Evolutionary conservation across 352 stramenopile species (phyloP), one percentile per base, ranked within the genome.

Genomic region (Phytophthora sp.): DNA sequence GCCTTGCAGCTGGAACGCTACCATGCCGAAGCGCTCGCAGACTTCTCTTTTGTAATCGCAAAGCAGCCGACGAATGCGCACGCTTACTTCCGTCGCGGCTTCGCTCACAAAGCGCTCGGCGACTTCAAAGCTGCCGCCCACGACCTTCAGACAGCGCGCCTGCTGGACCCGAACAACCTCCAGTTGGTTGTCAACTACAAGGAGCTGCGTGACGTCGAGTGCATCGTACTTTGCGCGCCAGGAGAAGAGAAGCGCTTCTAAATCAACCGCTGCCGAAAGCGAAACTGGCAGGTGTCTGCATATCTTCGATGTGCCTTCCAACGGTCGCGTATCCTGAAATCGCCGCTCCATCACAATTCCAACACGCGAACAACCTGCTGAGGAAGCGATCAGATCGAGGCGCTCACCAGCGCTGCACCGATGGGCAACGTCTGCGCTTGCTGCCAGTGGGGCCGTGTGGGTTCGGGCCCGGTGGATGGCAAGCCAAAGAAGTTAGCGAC

Each of bases 161-260:
- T 74, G 15, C 65, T 94, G 26, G 81, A 89, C 21, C 86, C 86
- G 18, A 77, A 54, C 24, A 89, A 93, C 54, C 77, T 86, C 0
- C 61, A 80, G 51, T 71, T 96, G 2, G 78, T 90, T 10, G 68
- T 94, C 62, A 93, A 94, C 51, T 96, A 94, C 66, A 89, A 87
- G 41, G 77, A 88, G 62, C 58, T 94, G 43, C 72, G 72, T 12
- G 74, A 87, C 37, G 89, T 73, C 15, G 80, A 93, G 35, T 94
- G 86, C 56, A 63, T 94, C 52, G 70, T 89, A 5, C 64, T 93
- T 0, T 94, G 86, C 23, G 58, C 69, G 15, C 80, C 82, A 45
- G 86, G 86, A 8, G 39, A 92, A 34, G 86, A 94, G 52, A 82
- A 80, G 51, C 56, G 45, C 27, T 69, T 65, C 35, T 68, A 66